phyloP scores from a whole-genome alignment of 345 rosid genomes.

The Raphanus sativus region DNA sequence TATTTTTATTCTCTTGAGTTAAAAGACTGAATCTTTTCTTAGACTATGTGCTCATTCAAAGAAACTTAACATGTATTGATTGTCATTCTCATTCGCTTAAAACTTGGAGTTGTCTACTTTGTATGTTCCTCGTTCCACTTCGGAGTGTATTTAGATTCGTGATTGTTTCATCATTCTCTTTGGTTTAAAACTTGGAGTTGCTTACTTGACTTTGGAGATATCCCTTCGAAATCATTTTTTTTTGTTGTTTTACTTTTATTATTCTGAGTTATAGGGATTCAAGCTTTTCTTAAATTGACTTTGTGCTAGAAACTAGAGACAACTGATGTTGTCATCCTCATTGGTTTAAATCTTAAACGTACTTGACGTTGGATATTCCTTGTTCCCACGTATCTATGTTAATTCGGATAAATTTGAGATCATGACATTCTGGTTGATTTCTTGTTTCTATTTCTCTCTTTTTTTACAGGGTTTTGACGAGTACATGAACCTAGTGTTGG shows the following conservation, averaged over 20 bases:
- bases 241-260: neutral
- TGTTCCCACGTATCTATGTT: neutral
- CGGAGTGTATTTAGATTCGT: neutral
- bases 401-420: neutral
- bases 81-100: neutral
- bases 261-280: neutral
- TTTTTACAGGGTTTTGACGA: conserved; percentile 84
- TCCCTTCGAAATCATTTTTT: neutral
- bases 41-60: neutral
- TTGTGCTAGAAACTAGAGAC: neutral
- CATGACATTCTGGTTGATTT: neutral
- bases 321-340: neutral
- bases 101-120: neutral
- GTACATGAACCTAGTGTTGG: conserved; percentile 94
- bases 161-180: neutral
- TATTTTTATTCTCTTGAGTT: neutral
- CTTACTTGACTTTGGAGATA: neutral
- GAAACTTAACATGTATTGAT: conserved; percentile 1
- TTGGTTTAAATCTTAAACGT: neutral
- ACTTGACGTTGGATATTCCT: neutral
- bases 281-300: neutral
- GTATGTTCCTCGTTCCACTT: neutral
- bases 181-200: neutral
- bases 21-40: neutral
- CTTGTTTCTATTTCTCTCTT: neutral